These are phyloP conservation scores for Aspergillus oerlinghausenensis DNA, from an alignment of 2,329 filamentous ascomycete species.

Conservation along the genomic window DNA sequence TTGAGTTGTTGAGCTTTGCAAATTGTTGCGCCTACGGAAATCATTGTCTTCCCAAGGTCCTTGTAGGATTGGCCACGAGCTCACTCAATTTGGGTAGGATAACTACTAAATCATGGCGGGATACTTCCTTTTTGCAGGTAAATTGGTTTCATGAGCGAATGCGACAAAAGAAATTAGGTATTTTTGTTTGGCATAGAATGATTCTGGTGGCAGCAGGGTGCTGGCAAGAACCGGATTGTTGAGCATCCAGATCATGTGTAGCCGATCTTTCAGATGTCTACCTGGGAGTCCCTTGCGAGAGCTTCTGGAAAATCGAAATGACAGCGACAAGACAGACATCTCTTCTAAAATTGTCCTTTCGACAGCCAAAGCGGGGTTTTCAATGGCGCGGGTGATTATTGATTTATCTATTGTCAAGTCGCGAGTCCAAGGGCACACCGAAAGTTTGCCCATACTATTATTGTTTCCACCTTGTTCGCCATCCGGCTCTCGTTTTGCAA, in stretches of 20 bases:
- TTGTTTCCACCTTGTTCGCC: constrained; percentile 4
- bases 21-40: neutral
- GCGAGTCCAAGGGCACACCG: constrained; percentile 12
- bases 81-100: neutral
- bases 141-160: neutral
- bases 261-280: neutral
- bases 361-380: constrained; percentile 2
- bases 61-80: neutral
- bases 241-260: neutral
- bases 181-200: neutral
- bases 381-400: constrained; percentile 1
- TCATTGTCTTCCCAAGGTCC: neutral
- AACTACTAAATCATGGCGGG: neutral
- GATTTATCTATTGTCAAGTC: constrained; percentile 2
- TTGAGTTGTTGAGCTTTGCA: neutral
- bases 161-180: neutral
- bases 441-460: constrained; percentile 15
- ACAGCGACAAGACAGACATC: neutral
- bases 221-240: neutral
- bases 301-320: neutral
- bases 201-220: neutral
- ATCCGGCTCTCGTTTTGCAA: neutral
- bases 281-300: neutral
- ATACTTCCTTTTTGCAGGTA: neutral
- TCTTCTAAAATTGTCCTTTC: neutral